A percentile compares a stretch with the other conserved stretches of the same genome.
These are phyloP conservation scores for Populus hybrid DNA, from an alignment of 441 rosid species.

Conservation along the genomic window DNA sequence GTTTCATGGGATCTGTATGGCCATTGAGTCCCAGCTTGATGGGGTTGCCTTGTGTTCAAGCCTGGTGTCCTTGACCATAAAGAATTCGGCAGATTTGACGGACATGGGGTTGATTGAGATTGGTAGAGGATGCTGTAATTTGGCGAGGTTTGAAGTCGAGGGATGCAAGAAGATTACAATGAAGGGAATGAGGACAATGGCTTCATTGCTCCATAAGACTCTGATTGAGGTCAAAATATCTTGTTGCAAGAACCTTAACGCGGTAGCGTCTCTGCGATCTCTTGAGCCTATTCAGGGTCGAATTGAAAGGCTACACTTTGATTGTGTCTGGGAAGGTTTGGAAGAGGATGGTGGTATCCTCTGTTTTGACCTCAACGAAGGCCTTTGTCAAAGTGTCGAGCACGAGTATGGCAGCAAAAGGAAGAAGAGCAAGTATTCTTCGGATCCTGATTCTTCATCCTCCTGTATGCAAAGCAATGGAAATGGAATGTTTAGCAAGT, in stretches of 20 bases:
- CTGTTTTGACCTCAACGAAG: constrained; percentile 30
- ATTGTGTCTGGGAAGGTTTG: constrained; percentile 70
- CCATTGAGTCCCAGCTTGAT: constrained; percentile 57
- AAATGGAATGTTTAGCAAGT: constrained; percentile 41
- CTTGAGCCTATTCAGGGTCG: constrained; percentile 59
- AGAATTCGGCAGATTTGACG: constrained; percentile 60
- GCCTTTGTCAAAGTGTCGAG: constrained; percentile 8
- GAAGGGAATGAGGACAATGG: constrained; percentile 66
- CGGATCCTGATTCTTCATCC: constrained; percentile 20
- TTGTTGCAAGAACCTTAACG: constrained; percentile 61
- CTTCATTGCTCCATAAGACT: constrained; percentile 43
- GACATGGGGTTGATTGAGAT: constrained; percentile 83
- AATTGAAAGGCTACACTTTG: constrained; percentile 66
- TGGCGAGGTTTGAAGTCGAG: constrained; percentile 66
- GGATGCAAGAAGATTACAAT: constrained; percentile 78
- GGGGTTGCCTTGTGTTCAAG: constrained; percentile 76
- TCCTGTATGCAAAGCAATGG: constrained; percentile 24
- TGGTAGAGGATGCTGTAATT: constrained; percentile 67
- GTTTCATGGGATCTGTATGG: constrained; percentile 68
- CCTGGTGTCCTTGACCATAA: constrained; percentile 54
- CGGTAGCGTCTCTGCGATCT: constrained; percentile 56
- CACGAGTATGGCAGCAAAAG: constrained; percentile 27
- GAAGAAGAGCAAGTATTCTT: constrained; percentile 52
- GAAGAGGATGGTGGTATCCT: constrained; percentile 18
- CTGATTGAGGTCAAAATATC: constrained; percentile 67